Evolutionary conservation across 106 monocot genomes (phyloP).

Genomic region (Narthecium ossifragum): DNA sequence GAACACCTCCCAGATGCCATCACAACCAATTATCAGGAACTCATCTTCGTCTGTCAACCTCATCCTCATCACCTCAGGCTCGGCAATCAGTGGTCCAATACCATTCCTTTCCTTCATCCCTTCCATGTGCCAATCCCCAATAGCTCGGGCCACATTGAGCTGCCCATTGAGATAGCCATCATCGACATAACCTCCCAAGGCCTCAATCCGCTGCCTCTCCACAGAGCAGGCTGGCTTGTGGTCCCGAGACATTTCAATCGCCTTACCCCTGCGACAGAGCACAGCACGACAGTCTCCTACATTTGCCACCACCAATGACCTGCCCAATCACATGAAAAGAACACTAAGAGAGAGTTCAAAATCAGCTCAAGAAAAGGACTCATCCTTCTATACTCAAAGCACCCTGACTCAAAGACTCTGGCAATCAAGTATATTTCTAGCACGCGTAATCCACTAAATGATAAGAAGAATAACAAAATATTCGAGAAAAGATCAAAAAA

Average conservation of each 20-base stretch:
- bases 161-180: constrained; percentile 91
- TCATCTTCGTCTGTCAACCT: constrained; percentile 76
- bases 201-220: constrained; percentile 62
- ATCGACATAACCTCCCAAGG: constrained; percentile 56
- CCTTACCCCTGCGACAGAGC: constrained; percentile 70
- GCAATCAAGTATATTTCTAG: too few species aligned
- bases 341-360: not conserved
- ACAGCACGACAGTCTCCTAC: constrained; percentile 89
- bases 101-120: constrained; percentile 49
- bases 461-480: too few species aligned
- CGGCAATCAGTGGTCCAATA: constrained; percentile 64
- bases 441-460: too few species aligned
- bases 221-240: constrained; percentile 52
- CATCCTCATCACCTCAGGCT: constrained; percentile 59
- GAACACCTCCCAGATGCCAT: constrained; percentile 92
- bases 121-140: constrained; percentile 92
- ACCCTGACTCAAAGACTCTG: too few species aligned
- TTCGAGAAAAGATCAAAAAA: too few species aligned
- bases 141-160: constrained; percentile 76
- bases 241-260: constrained; percentile 77
- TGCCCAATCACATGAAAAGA: constrained; percentile 4
- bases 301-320: constrained; percentile 81
- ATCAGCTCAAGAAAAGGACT: not conserved
- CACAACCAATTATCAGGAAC: constrained; percentile 86
- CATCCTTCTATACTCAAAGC: too few species aligned